Base-by-base conservation (phyloP, 345 rosid genomes). In the Rhodomyrtus tomentosa region DNA sequence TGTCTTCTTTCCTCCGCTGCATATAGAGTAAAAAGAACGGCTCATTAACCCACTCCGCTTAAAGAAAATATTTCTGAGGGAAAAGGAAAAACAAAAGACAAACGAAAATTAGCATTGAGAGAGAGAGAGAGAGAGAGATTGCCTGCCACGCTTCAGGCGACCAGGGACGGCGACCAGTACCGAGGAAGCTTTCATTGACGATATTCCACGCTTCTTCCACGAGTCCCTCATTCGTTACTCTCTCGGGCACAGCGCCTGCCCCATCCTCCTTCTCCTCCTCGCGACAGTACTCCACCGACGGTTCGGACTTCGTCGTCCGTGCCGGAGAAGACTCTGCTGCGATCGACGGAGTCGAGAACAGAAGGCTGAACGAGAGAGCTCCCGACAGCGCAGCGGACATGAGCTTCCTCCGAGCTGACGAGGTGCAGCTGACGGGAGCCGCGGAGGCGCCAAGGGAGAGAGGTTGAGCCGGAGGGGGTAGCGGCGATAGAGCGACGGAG, bases 121-220 rank as follows among this genome's bases (percentile, higher is more conserved):
- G 50, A 10, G 7, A 55, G 5, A 55, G 73, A 52, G 50, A 48
- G 7, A 56, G 51, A 50, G 45, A 7, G 50, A 24, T 22, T 73
- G 91, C 98, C 96, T 89, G 90, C 98, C 98, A 96, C 15, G 90
- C 83, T 59, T 95, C 88, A 54, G 95, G 90, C 72, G 93, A 89
- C 99, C 98, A 96, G 10, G 89, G 89, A 62, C 82, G 90, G 84
- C 92, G 89, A 3, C 90, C 93, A 55, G 91, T 29, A 4, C 92
- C 91, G 9, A 94, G 92, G 82, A 93, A 96, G 85, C 94, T 91
- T 10, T 91, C 98, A 81, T 94, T 93, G 42, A 95, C 94, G 40
- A 96, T 92, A 91, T 94, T 91, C 99, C 99, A 96, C 85, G 98
- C 99, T 90, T 96, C 98, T 90, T 93, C 93, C 51, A 95, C 97